Conservation (phyloP, 2,329 filamentous ascomycete genomes). For the Colletotrichum cordylinicola region DNA sequence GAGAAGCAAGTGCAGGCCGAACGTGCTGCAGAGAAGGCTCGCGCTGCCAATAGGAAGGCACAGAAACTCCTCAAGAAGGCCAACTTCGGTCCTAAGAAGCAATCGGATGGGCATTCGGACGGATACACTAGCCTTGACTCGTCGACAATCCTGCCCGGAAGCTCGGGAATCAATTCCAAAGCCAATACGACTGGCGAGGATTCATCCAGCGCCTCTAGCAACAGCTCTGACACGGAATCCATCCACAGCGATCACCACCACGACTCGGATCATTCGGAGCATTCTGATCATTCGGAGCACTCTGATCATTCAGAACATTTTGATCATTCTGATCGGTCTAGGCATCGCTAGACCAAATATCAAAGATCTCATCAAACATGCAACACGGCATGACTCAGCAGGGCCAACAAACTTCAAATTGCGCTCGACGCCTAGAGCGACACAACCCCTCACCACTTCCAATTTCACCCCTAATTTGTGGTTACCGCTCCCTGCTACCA, state of each 20-base stretch:
- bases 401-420: background rate
- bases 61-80: slow-evolving; percentile 54
- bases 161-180: slow-evolving; percentile 35
- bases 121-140: slow-evolving; percentile 53
- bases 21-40: slow-evolving; percentile 67
- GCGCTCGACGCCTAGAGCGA: background rate
- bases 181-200: slow-evolving; percentile 33
- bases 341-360: background rate
- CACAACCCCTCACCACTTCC: background rate
- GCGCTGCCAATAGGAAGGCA: slow-evolving; percentile 45
- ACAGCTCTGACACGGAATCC: slow-evolving; percentile 41
- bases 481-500: background rate
- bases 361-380: background rate
- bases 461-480: slow-evolving; percentile 2
- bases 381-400: background rate
- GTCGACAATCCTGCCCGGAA: slow-evolving; percentile 45
- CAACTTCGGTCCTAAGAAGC: slow-evolving; percentile 49
- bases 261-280: slow-evolving; percentile 16
- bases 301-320: background rate
- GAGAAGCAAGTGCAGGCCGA: slow-evolving; percentile 85
- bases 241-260: slow-evolving; percentile 31
- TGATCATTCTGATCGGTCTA: background rate
- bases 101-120: slow-evolving; percentile 48
- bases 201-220: slow-evolving; percentile 34
- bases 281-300: background rate